These are phyloP conservation scores for Diaporthe velutina DNA, from an alignment of 2,329 filamentous ascomycete species.

Conservation along the genomic window DNA sequence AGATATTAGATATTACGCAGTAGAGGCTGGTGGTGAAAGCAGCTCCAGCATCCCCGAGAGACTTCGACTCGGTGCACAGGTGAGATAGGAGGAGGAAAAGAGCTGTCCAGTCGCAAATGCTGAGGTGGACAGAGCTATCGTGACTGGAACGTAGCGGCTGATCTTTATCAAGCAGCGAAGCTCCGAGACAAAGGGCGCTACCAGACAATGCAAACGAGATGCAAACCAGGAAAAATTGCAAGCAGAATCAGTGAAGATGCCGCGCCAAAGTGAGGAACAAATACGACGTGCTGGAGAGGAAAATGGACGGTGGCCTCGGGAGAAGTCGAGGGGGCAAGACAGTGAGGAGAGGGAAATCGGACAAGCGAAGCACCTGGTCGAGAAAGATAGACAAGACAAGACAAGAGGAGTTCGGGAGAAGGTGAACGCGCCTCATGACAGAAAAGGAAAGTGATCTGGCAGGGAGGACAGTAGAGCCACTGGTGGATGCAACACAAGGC, in stretches of 20 bases:
- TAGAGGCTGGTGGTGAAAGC: constrained; percentile 42
- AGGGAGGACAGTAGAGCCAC: not conserved
- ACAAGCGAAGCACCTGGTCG: constrained; percentile 2
- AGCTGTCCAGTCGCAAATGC: constrained; percentile 12
- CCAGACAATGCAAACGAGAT: constrained; percentile 28
- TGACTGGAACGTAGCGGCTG: constrained; percentile 37
- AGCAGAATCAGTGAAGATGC: constrained; percentile 30
- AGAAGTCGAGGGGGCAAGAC: not conserved
- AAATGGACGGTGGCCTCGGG: constrained; percentile 1
- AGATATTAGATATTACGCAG: constrained; percentile 47
- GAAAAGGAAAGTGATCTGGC: constrained; percentile 20
- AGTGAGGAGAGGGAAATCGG: not conserved
- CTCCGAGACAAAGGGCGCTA: constrained; percentile 37
- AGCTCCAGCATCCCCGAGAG: constrained; percentile 14
- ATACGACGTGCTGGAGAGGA: constrained; percentile 8
- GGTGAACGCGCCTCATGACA: constrained; percentile 15
- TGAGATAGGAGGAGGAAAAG: not conserved
- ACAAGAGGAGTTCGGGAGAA: constrained; percentile 4
- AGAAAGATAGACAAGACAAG: not conserved
- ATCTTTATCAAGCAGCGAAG: constrained; percentile 23
- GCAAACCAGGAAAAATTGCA: constrained; percentile 31
- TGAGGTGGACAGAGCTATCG: constrained; percentile 26
- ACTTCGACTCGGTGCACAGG: not conserved
- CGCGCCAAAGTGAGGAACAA: constrained; percentile 17
- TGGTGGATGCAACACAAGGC: constrained; percentile 21